Evolutionary conservation across 2,329 filamentous ascomycete species (phyloP).

Genomic region (Shiraia bambusicola): DNA sequence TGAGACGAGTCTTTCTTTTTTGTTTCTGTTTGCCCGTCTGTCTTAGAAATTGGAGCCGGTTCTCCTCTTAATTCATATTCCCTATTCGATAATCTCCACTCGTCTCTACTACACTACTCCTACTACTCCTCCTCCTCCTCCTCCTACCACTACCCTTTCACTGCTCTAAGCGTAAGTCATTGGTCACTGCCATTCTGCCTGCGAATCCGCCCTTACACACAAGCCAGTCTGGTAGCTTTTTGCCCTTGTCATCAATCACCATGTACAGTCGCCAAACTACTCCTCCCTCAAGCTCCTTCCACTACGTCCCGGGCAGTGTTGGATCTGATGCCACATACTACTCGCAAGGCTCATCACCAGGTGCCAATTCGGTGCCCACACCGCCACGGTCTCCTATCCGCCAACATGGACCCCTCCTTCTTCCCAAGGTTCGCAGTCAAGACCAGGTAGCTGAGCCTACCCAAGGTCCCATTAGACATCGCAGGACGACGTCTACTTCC

Average conservation of each 20-base stretch:
- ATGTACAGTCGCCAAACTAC: slow-evolving; percentile 51
- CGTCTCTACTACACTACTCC: too few species aligned
- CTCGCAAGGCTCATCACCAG: slow-evolving; percentile 68
- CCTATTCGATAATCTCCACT: slow-evolving; percentile 41
- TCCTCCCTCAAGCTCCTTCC: slow-evolving; percentile 44
- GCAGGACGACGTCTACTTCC: slow-evolving; percentile 56
- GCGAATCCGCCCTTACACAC: slow-evolving; percentile 14
- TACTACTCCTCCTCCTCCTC: too few species aligned
- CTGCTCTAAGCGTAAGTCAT: slow-evolving; percentile 37
- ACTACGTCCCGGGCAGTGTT: slow-evolving; percentile 44
- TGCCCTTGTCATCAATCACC: slow-evolving; percentile 27
- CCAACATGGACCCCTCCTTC: slow-evolving; percentile 74
- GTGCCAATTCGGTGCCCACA: slow-evolving; percentile 69
- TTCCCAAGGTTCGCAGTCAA: slow-evolving; percentile 84
- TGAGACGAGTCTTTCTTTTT: slow-evolving; percentile 41
- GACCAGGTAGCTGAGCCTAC: slow-evolving; percentile 72
- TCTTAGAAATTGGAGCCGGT: slow-evolving; percentile 49
- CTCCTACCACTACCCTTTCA: slow-evolving; percentile 19
- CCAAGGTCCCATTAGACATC: slow-evolving; percentile 58
- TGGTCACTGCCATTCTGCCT: slow-evolving; percentile 8
- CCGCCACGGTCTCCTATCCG: slow-evolving; percentile 71
- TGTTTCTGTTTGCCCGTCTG: slow-evolving; percentile 36
- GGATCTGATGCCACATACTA: slow-evolving; percentile 60
- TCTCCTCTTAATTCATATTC: slow-evolving; percentile 45
- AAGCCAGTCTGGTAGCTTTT: slow-evolving; percentile 41